Evolutionary conservation across 2,329 filamentous ascomycete genomes (phyloP).

Genomic region (Herpotrichia juniperi): DNA sequence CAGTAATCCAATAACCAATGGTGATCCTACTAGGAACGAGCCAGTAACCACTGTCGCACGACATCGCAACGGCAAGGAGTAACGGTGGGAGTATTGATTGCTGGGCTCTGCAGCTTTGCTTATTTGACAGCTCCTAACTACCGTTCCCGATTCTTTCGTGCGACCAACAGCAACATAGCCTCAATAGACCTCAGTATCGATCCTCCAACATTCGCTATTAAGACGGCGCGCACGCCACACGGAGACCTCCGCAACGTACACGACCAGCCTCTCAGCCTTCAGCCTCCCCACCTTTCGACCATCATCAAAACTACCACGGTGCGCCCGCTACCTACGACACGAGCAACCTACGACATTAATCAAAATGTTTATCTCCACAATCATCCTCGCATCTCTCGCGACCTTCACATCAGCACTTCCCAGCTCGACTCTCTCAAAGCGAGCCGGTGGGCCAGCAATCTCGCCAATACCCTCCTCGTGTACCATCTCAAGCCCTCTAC

Average conservation of each 20-base stretch:
- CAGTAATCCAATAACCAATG: not conserved
- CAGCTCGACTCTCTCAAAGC: conserved; percentile 7
- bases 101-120: not conserved
- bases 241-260: too few species aligned
- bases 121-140: not conserved
- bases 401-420: not conserved
- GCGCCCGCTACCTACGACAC: too few species aligned
- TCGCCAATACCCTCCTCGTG: conserved; percentile 44
- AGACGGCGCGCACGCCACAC: not conserved
- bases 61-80: not conserved
- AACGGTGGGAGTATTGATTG: not conserved
- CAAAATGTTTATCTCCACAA: not conserved
- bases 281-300: too few species aligned
- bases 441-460: conserved; percentile 44
- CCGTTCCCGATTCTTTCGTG: not conserved
- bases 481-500: conserved; percentile 38
- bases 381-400: not conserved
- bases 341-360: too few species aligned
- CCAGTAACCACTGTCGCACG: not conserved
- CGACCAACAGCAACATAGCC: not conserved
- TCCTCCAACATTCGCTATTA: not conserved
- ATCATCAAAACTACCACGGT: too few species aligned
- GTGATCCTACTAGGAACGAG: not conserved
- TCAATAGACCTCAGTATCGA: not conserved
- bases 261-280: too few species aligned